Evolutionary conservation across 306 rosid genomes (phyloP).

Genomic region (Calophaca sinica): DNA sequence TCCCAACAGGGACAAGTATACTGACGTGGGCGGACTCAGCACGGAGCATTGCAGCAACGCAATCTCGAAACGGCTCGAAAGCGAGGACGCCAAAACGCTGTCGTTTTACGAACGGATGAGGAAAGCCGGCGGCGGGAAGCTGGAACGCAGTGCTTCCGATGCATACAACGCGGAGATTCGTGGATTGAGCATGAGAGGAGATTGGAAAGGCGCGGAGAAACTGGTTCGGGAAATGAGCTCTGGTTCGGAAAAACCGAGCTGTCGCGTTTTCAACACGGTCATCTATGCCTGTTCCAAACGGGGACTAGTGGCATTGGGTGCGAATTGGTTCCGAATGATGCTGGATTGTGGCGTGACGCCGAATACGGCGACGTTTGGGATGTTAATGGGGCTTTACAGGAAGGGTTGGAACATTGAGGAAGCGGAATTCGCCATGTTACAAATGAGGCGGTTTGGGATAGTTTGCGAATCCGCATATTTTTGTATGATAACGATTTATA

Average conservation of each 20-base stretch:
- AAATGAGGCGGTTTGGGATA: constrained; percentile 64
- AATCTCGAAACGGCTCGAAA: too few relatives aligned
- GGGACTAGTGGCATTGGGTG: constrained; percentile 52
- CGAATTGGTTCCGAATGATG: constrained; percentile 83
- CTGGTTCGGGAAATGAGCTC: constrained; percentile 58
- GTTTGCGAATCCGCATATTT: constrained; percentile 81
- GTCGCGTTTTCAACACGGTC: constrained; percentile 71
- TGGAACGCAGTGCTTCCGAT: too few relatives aligned
- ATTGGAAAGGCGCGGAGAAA: constrained; percentile 74
- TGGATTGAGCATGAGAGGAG: constrained; percentile 58
- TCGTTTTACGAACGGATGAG: neutral
- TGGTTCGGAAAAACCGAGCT: constrained; percentile 57
- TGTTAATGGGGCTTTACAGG: constrained; percentile 80
- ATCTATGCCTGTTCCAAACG: constrained; percentile 68
- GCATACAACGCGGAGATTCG: constrained; percentile 47
- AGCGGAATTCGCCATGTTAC: constrained; percentile 71
- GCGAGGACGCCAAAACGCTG: neutral
- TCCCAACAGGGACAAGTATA: too few relatives aligned
- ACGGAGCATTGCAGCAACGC: too few relatives aligned
- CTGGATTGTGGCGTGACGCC: constrained; percentile 64
- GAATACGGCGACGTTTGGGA: constrained; percentile 75
- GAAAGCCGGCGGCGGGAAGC: too few relatives aligned
- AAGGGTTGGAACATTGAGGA: constrained; percentile 74
- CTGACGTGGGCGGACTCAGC: too few relatives aligned
- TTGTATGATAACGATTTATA: constrained; percentile 75